Evolutionary conservation across 257 asterid genomes (phyloP), one percentile per base, ranked within the genome.

Genomic region (Mitragyna speciosa): DNA sequence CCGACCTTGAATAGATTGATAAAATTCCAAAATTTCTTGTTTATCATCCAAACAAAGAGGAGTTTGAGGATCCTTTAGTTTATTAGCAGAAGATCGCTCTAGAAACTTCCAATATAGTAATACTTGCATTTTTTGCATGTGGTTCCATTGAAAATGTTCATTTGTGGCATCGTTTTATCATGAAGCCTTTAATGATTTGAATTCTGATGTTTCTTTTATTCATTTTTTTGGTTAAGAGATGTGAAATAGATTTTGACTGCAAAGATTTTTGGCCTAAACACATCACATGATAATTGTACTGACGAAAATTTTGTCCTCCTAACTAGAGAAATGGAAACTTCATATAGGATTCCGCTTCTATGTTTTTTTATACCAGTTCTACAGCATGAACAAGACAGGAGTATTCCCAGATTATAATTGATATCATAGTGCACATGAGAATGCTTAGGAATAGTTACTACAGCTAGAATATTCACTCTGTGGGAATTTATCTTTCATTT

Each of bases 71-170:
- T 87, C 99, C 99, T 73, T 82, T 96, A 81, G 88, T 89, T 73
- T 96, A 89, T 90, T 82, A 94, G 82, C 97, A 89, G 84, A 96
- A 91, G 90, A 93, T 96, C 77, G 97, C 99, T 81, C 98, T 96
- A 45, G 97, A 91, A 84, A 98, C 99, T 81, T 94, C 97, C 7
- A 87, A 95, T 91, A 89, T 83, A 98, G 99, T 93, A 74, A 31
- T 48, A 0, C 17, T 11, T 72, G 24, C 61, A 65, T 59, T 2
- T 72, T 59, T 24, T 79, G 45, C 31, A 26, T 30, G 73, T 79
- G 11, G 28, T 36, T 51, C 30, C 16, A 26, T 61, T 28, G 43
- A 15, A 8, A 49, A 8, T 6, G 2, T 56, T 56, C 19, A 24
- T 56, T 56, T 19, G 17, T 2, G 22, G 63, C 24, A 17, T 56